phyloP scores from a whole-genome alignment of 106 monocot species.

The Phalaenopsis equestris region DNA sequence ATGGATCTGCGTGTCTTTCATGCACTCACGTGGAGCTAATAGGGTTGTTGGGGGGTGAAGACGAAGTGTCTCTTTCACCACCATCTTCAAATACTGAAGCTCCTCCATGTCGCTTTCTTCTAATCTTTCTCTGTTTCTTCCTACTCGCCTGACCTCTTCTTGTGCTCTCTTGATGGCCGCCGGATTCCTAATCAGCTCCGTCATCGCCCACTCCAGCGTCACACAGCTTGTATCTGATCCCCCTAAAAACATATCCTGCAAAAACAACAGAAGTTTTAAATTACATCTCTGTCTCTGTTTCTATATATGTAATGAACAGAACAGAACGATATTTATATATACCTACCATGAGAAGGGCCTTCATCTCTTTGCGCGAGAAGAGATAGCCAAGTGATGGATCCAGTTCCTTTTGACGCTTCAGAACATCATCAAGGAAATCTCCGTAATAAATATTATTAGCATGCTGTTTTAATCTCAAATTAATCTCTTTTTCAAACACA shows the following conservation, averaged over 20 bases:
- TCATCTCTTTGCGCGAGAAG: background rate
- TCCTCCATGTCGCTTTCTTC: slow-evolving; percentile 11
- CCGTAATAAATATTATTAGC: background rate
- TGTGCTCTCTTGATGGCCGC: slow-evolving; percentile 7
- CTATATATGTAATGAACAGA: too few species aligned
- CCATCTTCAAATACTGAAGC: slow-evolving; percentile 6
- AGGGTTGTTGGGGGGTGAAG: slow-evolving; percentile 12
- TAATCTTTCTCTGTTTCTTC: slow-evolving; percentile 6
- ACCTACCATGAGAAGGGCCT: slow-evolving; percentile 6
- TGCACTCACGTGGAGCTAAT: slow-evolving; percentile 2
- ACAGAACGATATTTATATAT: background rate
- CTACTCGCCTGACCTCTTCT: slow-evolving; percentile 7
- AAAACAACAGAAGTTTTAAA: background rate
- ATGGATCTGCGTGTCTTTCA: slow-evolving; percentile 4
- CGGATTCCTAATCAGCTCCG: slow-evolving; percentile 17
- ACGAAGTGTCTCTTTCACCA: slow-evolving; percentile 4
- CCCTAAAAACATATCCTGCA: slow-evolving; percentile 8
- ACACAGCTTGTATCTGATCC: slow-evolving; percentile 9
- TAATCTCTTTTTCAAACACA: background rate
- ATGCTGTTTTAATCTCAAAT: background rate
- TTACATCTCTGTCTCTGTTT: too few species aligned
- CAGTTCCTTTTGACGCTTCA: background rate
- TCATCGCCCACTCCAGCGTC: slow-evolving; percentile 12
- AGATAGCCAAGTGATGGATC: slow-evolving; percentile 1
- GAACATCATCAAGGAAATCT: background rate